These are phyloP conservation scores for Annulohypoxylon nitens DNA, from an alignment of 495 filamentous ascomycete genomes.

Conservation along the genomic window DNA sequence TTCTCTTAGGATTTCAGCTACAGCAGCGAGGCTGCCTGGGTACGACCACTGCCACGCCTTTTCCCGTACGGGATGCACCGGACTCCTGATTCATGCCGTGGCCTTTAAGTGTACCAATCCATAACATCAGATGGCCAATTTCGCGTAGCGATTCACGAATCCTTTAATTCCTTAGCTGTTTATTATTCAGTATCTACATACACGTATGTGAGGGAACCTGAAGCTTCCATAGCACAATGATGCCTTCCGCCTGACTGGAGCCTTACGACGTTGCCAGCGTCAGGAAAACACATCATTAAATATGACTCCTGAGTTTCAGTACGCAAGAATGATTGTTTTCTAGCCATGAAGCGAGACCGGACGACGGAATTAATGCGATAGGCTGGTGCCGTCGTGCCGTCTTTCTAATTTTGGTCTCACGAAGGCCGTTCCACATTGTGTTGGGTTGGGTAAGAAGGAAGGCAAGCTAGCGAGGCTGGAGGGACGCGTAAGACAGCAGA, in stretches of 20 bases:
- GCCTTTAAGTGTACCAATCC: constrained; percentile 15
- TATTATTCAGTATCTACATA: not conserved
- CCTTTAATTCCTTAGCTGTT: not conserved
- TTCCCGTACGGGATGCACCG: not conserved
- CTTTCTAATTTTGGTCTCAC: constrained; percentile 13
- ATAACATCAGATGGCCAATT: constrained; percentile 12
- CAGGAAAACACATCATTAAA: not conserved
- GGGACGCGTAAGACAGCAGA: constrained; percentile 31
- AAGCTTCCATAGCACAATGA: constrained; percentile 21
- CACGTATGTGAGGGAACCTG: constrained; percentile 8
- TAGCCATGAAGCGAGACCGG: constrained; percentile 2
- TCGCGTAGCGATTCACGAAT: constrained; percentile 18
- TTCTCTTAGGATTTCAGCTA: constrained; percentile 3
- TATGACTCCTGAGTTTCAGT: constrained; percentile 5
- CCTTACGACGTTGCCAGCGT: constrained; percentile 28
- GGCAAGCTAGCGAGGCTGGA: constrained; percentile 10
- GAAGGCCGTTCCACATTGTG: constrained; percentile 34
- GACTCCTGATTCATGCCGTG: constrained; percentile 12
- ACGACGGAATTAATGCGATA: constrained; percentile 5
- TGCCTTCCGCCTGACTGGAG: constrained; percentile 30
- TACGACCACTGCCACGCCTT: constrained; percentile 5
- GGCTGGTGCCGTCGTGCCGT: constrained; percentile 4
- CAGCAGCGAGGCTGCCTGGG: constrained; percentile 8
- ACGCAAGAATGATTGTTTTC: constrained; percentile 8
- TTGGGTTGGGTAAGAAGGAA: not conserved